Base-by-base conservation (phyloP, 1,284 basidiomycete species). In the Irpex sp. region DNA sequence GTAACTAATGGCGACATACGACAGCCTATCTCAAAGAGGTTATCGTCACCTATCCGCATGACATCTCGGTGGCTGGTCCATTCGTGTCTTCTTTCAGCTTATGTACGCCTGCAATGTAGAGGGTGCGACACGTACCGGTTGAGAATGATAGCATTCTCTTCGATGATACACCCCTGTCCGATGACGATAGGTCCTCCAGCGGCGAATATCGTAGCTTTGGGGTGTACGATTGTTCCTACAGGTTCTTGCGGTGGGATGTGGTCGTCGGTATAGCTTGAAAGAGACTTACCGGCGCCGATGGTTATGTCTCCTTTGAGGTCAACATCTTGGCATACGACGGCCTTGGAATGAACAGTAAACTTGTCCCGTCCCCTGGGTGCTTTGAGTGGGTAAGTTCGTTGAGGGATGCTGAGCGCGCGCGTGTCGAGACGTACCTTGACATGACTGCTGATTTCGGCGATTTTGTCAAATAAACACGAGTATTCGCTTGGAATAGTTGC, bases 31-130 rank as follows among this genome's bases (percentile, higher is more conserved):
- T 97, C 94, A 72, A 99, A 97, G 59, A 95, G 79, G 74, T 98
- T 98, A 63, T 91, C 85, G 72, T 96, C 89, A 9, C 97, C 97
- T 59, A 99, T 94, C 17, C 85, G 82, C 89, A 98, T 93, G n/a
- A 90, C 84, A 71, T 91, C 88, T 71, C 91, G 93, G 57, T 85
- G 77, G 69, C 91, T 92, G 69, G 5, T 31, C 9, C 15, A 19
- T 31, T 56, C 6, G 26, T 26, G 31, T 9, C 21, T 8, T 4
- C n/a, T 49, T 15, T 31, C 65, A 38, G 31, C n/a, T 38, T 57
- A 49, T 17, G 57, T 15, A 17, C 13, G 21, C 34, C 19, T 31
- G n/a, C 56, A 44, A 52, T 36, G 38, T 37, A 21, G 19, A 54
- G 21, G 40, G 36, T n/a, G 47, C 52, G 59, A 51, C 6, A 67